Base-by-base conservation (phyloP, 2,329 filamentous ascomycete genomes). In the Arthrocladium fulminans region DNA sequence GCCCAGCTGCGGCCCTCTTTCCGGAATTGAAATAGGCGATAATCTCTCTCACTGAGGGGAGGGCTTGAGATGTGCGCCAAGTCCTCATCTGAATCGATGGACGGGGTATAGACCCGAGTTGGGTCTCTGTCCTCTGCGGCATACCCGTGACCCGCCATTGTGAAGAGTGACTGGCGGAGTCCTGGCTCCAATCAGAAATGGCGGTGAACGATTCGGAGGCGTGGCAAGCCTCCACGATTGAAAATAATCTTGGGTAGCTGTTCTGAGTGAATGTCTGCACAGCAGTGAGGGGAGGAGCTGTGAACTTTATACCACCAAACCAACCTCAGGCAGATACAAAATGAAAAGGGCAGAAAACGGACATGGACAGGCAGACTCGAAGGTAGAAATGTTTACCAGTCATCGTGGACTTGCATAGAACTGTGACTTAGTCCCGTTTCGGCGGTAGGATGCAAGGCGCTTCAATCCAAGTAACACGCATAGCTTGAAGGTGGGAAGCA, bases 1-100 rank as follows among this genome's bases (percentile, higher is more conserved):
- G 35, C 34, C 44, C 44, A 47, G 32, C 44, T 47, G 27, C 44
- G 29, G 25, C 44, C 44, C 25, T 47, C 44, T 29, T 47, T 47
- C 22, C 34, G 32, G 13, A 47, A 39, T 2, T 23, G n/a, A 17
- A 47, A 47, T 12, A 47, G 22, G n/a, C 44, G 29, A 19, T 47
- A 47, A 19, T 32, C 20, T 24, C 32, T 34, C 20, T 47, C 44
- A 25, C 7, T 29, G 6, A 47, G 34, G 9, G 44, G 30, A 17
- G 27, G 32, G n/a, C 22, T 35, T 15, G 44, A 39, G 13, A 39
- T 17, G 7, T 19, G 22, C 19, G 29, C 32, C 25, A 47, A 27
- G 17, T 47, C 44, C 17, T 47, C 44, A 35, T 47, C 44, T 25
- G 44, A 47, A 23, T 32, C 29, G 8, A 34, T 9, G 19, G 44